Conservation (phyloP, 768 basidiomycete species). For the Suillus brevipes region DNA sequence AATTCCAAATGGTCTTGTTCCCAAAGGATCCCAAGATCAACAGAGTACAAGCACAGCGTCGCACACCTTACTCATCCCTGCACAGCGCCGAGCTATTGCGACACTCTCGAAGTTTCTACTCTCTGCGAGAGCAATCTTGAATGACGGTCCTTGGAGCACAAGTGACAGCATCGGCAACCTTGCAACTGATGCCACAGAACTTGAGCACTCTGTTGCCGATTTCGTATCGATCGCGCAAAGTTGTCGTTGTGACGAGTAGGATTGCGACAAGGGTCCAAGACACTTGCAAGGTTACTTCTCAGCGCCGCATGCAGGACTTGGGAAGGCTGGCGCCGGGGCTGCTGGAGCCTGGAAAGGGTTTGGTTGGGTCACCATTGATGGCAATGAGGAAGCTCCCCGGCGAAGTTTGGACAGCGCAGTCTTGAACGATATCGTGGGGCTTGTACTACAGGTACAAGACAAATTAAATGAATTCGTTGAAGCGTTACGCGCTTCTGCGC, state of each 20-base stretch:
- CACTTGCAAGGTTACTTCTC: slow-evolving; percentile 39
- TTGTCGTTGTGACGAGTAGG: slow-evolving; percentile 26
- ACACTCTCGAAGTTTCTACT: slow-evolving; percentile 87
- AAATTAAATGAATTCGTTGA: slow-evolving; percentile 23
- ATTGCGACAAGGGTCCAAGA: slow-evolving; percentile 28
- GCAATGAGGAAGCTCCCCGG: slow-evolving; percentile 32
- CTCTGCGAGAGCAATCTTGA: slow-evolving; percentile 78
- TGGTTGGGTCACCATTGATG: slow-evolving; percentile 45
- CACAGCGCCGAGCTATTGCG: slow-evolving; percentile 80
- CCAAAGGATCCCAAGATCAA: slow-evolving; percentile 30
- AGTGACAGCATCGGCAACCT: slow-evolving; percentile 44
- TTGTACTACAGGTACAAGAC: slow-evolving; percentile 30
- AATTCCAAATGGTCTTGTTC: slow-evolving; percentile 44
- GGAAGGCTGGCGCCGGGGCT: slow-evolving; percentile 49
- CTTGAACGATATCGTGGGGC: slow-evolving; percentile 35
- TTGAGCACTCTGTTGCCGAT: slow-evolving; percentile 65
- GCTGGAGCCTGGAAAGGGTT: slow-evolving; percentile 56
- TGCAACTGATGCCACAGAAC: slow-evolving; percentile 68
- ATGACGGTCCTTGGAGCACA: slow-evolving; percentile 31
- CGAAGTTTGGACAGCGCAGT: slow-evolving; percentile 28
- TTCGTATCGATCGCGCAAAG: slow-evolving; percentile 67
- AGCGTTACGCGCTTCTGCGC: slow-evolving; percentile 17
- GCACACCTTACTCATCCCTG: slow-evolving; percentile 65
- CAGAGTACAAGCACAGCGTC: slow-evolving; percentile 37
- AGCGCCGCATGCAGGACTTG: slow-evolving; percentile 38